Evolutionary conservation across 2,329 filamentous ascomycete genomes (phyloP), one percentile per base, ranked within the genome.

Genomic region (Corynespora cassiicola): DNA sequence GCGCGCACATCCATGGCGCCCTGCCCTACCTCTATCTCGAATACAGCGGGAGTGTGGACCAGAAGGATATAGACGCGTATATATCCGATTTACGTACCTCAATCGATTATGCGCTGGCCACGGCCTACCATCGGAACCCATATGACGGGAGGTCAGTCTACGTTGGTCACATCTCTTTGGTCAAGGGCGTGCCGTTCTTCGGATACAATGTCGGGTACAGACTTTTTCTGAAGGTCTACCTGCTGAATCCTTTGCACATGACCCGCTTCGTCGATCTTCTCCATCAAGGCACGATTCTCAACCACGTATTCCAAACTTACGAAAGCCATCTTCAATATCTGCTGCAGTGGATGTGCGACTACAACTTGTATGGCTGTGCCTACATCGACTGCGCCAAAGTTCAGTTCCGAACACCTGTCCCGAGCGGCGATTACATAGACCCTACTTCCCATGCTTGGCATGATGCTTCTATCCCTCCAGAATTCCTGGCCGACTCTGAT

Each of bases 301-400:
- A 88, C 62, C 81, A 80, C 42, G 79, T 81, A 16, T 86, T 99
- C 27, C 92, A 97, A 61, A 92, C 94, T 0, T 95, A 94, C 61
- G 94, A 99, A 70, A 90, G 88, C 12, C 95, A 99, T 65, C 69
- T 97, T 46, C 90, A 96, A 61, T 97, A 91, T 64, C 73, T 96
- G 7, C 77, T 94, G 7, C 95, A 99, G 69, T 99, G 95, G 81
- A 97, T 99, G 94, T 87, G 86, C 50, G 95, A 99, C 66, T 99
- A 95, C 75, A 99, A 96, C 63, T 75, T 99, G 52, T 97, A 95
- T 65, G 95, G 95, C 6, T 99, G 94, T 63, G 86, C 84, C 39
- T 95, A 92, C 57, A 83, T 97, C 50, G 81, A 92, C 42, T 86
- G 84, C 32, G 75, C 75, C 7, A 87, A 82, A 47, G 81, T 85